Percentiles rank a stretch among this genome's conserved stretches.
These are phyloP conservation scores for Aspergillus kassunensis DNA, from an alignment of 495 filamentous ascomycete genomes.

Conservation along the genomic window DNA sequence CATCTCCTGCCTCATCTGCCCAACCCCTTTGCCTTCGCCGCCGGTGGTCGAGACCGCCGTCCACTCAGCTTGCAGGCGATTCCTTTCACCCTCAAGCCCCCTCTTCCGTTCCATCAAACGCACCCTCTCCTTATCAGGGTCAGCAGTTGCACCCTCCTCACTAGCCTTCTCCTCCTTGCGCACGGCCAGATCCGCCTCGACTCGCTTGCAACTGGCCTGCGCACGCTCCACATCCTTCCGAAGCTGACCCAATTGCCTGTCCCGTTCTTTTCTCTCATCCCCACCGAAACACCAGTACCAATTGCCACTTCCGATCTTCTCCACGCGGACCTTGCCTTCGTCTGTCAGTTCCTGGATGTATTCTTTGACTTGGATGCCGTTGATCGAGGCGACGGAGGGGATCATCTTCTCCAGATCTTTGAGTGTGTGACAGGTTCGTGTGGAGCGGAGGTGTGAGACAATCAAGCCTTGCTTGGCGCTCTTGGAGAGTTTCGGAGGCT, in stretches of 20 bases:
- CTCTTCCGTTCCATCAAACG: constrained; percentile 22
- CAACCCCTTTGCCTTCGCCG: constrained; percentile 47
- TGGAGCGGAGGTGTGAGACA: constrained; percentile 59
- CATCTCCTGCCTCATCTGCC: constrained; percentile 48
- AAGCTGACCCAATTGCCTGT: constrained; percentile 44
- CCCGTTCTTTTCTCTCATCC: constrained; percentile 55
- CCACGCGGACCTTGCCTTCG: constrained; percentile 63
- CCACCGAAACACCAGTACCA: constrained; percentile 77
- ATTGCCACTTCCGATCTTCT: constrained; percentile 77
- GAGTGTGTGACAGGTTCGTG: constrained; percentile 62
- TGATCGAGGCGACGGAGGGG: constrained; percentile 63
- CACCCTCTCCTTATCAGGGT: constrained; percentile 23
- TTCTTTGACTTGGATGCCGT: constrained; percentile 67
- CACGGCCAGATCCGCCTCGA: constrained; percentile 19
- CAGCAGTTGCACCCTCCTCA: constrained; percentile 1
- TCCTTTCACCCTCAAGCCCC: constrained; percentile 25
- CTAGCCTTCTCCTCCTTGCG: constrained; percentile 15
- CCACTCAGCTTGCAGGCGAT: constrained; percentile 22
- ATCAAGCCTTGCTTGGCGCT: constrained; percentile 60
- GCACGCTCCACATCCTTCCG: constrained; percentile 54
- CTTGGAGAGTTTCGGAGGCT: constrained; percentile 63
- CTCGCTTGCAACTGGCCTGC: constrained; percentile 23
- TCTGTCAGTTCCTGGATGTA: constrained; percentile 61
- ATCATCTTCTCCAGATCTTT: constrained; percentile 72
- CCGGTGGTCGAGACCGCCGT: constrained; percentile 32